phyloP scores from a whole-genome alignment of 1,284 basidiomycete genomes.

The Lentinus polychrous region DNA sequence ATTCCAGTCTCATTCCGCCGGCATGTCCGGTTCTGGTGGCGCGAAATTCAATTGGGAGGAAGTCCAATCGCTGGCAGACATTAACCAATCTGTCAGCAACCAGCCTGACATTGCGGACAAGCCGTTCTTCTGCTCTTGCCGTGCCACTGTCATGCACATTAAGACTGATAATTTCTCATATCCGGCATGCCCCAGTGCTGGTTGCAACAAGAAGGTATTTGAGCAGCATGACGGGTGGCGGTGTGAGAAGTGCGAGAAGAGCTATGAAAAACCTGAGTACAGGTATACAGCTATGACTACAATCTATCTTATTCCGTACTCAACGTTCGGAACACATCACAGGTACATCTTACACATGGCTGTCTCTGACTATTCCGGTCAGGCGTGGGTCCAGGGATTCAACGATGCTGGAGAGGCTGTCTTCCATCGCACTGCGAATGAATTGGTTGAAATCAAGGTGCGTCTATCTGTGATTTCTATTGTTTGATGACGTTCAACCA shows the following conservation, averaged over 20 bases:
- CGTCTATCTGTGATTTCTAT: constrained; percentile 12
- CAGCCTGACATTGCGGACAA: constrained; percentile 77
- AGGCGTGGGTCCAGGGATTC: constrained; percentile 93
- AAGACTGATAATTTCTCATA: constrained; percentile 85
- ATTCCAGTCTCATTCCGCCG: constrained; percentile 68
- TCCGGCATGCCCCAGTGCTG: constrained; percentile 79
- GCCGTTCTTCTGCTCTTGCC: constrained; percentile 75
- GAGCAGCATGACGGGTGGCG: constrained; percentile 70
- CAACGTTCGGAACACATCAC: not conserved
- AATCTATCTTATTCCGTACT: not conserved
- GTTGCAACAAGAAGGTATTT: constrained; percentile 90
- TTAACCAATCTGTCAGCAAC: constrained; percentile 87
- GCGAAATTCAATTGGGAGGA: constrained; percentile 61
- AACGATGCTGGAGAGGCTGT: constrained; percentile 84
- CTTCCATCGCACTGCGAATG: constrained; percentile 78
- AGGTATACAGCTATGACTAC: constrained; percentile 45
- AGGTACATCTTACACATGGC: constrained; percentile 91
- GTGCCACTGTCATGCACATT: constrained; percentile 88
- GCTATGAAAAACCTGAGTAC: constrained; percentile 70
- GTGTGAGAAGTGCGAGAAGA: constrained; percentile 91
- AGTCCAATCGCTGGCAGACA: constrained; percentile 72
- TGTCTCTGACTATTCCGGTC: constrained; percentile 83
- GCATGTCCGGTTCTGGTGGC: constrained; percentile 28
- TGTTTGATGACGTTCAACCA: constrained; percentile 1
- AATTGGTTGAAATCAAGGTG: constrained; percentile 71